Evolutionary conservation across 768 basidiomycete species (phyloP).

Genomic region (Suillus discolor): DNA sequence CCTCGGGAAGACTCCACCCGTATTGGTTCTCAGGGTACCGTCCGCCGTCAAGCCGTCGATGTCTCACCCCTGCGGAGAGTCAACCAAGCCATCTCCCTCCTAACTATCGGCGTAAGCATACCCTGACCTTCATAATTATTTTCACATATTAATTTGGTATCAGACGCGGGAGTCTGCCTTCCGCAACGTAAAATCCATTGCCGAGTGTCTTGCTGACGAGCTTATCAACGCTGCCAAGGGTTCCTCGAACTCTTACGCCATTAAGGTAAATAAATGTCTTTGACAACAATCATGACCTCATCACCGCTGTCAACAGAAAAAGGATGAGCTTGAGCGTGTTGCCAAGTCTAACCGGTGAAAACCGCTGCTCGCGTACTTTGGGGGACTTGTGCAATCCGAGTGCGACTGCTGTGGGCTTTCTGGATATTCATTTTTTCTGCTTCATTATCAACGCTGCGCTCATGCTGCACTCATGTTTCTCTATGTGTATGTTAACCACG

Average conservation of each 20-base stretch:
- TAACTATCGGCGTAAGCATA: constrained; percentile 89
- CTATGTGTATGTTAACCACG: constrained; percentile 19
- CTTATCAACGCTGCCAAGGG: constrained; percentile 99
- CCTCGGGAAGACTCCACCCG: constrained; percentile 99
- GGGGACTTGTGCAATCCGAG: constrained; percentile 19
- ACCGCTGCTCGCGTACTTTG: constrained; percentile 1
- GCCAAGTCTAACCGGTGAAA: constrained; percentile 99
- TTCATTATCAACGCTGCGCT: constrained; percentile 15
- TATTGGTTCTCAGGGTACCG: constrained; percentile 99
- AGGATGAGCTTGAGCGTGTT: constrained; percentile 99
- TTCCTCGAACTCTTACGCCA: constrained; percentile 99
- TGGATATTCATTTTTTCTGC: constrained; percentile 15
- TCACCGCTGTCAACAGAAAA: constrained; percentile 63
- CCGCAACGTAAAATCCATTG: constrained; percentile 99
- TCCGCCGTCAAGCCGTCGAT: constrained; percentile 99
- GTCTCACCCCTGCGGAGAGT: constrained; percentile 97
- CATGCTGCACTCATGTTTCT: constrained; percentile 26
- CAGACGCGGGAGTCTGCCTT: constrained; percentile 99
- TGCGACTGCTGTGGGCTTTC: constrained; percentile 28
- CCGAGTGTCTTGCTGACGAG: constrained; percentile 98
- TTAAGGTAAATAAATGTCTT: constrained; percentile 70
- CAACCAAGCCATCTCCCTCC: constrained; percentile 94
- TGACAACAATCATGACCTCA: constrained; percentile 4
- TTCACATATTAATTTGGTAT: constrained; percentile 11
- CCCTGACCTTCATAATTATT: not conserved